Evolutionary conservation across 495 filamentous ascomycete species (phyloP), one percentile per base, ranked within the genome.

Genomic region (Aspergillus taichungensis): DNA sequence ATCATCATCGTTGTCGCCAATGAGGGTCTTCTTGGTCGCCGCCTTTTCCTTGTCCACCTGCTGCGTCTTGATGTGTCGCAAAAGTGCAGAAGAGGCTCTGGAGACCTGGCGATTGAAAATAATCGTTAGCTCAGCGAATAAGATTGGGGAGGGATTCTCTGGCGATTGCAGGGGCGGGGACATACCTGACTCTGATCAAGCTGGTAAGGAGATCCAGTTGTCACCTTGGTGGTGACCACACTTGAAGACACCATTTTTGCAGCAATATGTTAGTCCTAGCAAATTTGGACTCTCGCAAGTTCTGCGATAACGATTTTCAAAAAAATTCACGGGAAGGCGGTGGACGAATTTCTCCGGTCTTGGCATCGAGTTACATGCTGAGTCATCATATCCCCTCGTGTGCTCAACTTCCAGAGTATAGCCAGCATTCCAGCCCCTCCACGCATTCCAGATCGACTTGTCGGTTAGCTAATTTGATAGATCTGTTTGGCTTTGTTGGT

Each of bases 51-150:
- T 70, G 47, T 75, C 67, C 49, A 78, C 64, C 40, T 79, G 74
- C 36, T 77, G 72, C 34, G 76, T 74, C 61, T 83, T 83, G 67
- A 95, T 83, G 64, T 92, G 85, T 52, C 78, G 74, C 46, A 94
- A 62, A 47, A 95, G 79, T 13, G 88, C 88, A 40, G 77, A 81
- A 41, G 85, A 85, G 51, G 91, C 91, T 72, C 84, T 85, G 33
- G 85, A 58, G 42, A 78, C 81, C 83, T 91, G 53, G 12, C 36
- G 40, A 13, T 38, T 38, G 45, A 54, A 50, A 45, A 42, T 45
- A 49, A 48, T 46, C 9, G 40, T 57, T 55, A 60, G 44, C 35
- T 9, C 14, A 40, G 37, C 27, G 5, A 30, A 34, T 24, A 7
- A 10, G 6, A 31, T 41, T 35, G 8, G 6, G 35, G 40, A 12